Evolutionary conservation across 208 protist genomes (phyloP).

Genomic region (Wallacemonas rigidus): DNA sequence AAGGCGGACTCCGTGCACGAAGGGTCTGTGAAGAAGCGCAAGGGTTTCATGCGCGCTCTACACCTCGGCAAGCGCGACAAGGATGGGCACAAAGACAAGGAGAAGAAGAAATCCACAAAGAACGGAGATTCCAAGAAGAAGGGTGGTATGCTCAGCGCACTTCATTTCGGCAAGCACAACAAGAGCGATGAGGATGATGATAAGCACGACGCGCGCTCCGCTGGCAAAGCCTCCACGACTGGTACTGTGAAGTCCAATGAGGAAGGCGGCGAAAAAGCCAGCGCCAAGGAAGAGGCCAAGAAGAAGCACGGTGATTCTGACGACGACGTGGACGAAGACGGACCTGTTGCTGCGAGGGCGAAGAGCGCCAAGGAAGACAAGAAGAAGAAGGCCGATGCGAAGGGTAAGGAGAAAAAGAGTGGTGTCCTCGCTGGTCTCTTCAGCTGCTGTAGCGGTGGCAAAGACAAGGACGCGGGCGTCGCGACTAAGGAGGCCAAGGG

Average conservation of each 20-base stretch:
- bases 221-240: neutral
- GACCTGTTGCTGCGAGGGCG: conserved; percentile 3
- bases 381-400: conserved; percentile 19
- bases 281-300: neutral
- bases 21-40: conserved; percentile 3
- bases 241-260: neutral
- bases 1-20: neutral
- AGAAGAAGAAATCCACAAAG: conserved; percentile 14
- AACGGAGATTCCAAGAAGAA: conserved; percentile 4
- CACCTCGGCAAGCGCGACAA: neutral
- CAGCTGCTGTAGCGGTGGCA: conserved; percentile 13
- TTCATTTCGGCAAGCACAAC: neutral
- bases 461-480: conserved; percentile 8
- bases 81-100: conserved; percentile 6
- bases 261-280: conserved; percentile 10
- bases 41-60: neutral
- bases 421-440: conserved; percentile 1
- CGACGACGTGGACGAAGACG: conserved; percentile 15
- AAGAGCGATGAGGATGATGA: neutral
- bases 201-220: neutral
- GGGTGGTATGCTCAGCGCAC: conserved; percentile 2
- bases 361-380: conserved; percentile 18
- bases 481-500: conserved; percentile 10
- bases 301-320: neutral
- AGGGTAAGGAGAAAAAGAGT: conserved; percentile 23